These are phyloP conservation scores for Scytalidium lignicola DNA, from an alignment of 2,329 filamentous ascomycete species.

Conservation along the genomic window DNA sequence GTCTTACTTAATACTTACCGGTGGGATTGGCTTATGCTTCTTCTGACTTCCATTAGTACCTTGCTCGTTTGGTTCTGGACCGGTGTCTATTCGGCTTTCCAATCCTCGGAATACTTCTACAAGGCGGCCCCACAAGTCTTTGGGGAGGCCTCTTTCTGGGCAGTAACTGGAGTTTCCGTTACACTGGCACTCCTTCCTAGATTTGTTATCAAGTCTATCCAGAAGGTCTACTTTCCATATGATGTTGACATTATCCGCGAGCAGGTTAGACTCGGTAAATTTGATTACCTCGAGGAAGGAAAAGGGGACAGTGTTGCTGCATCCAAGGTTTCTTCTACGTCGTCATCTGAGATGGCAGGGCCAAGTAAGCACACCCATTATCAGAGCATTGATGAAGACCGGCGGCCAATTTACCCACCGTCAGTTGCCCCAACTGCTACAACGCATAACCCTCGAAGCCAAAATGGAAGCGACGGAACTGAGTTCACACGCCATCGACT, in stretches of 20 bases:
- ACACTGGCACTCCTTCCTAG: slow-evolving; percentile 81
- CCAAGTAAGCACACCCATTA: slow-evolving; percentile 49
- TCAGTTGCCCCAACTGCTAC: slow-evolving; percentile 73
- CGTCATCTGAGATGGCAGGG: slow-evolving; percentile 52
- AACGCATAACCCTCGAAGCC: slow-evolving; percentile 74
- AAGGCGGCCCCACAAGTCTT: slow-evolving; percentile 75
- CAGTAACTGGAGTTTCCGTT: slow-evolving; percentile 70
- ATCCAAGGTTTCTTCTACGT: slow-evolving; percentile 44
- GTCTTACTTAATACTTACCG: slow-evolving; percentile 94
- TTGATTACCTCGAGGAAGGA: slow-evolving; percentile 57
- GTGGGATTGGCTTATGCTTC: slow-evolving; percentile 94
- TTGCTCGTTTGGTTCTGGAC: slow-evolving; percentile 95
- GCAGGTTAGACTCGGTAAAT: slow-evolving; percentile 78
- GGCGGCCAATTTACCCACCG: slow-evolving; percentile 88
- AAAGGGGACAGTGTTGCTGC: slow-evolving; percentile 23
- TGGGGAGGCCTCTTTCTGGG: slow-evolving; percentile 80
- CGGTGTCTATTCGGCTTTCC: slow-evolving; percentile 63
- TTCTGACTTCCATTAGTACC: slow-evolving; percentile 77
- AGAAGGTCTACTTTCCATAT: slow-evolving; percentile 90
- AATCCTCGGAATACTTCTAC: slow-evolving; percentile 64
- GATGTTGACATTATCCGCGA: slow-evolving; percentile 96
- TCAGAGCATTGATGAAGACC: slow-evolving; percentile 74
- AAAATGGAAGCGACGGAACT: slow-evolving; percentile 91
- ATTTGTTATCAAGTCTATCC: slow-evolving; percentile 78
- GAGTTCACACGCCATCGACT: slow-evolving; percentile 71